phyloP scores from a whole-genome alignment of 768 basidiomycete species.

The Auricularia auricula-judae region DNA sequence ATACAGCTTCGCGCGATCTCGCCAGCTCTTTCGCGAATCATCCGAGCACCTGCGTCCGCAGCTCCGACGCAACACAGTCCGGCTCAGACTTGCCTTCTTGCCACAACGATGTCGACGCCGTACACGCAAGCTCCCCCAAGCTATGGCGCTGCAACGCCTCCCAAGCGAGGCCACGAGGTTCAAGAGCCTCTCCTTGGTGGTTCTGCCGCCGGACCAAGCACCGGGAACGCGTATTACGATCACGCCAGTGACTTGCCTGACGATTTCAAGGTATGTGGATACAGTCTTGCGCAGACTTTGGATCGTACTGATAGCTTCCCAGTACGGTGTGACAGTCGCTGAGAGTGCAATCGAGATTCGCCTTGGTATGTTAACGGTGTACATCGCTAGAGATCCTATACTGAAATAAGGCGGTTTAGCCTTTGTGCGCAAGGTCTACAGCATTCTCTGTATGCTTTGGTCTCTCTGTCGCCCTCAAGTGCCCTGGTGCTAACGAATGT shows the following conservation, averaged over 20 bases:
- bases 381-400: conserved; percentile 11
- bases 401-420: conserved; percentile 7
- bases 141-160: neutral
- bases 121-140: neutral
- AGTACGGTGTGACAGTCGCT: conserved; percentile 76
- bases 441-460: conserved; percentile 61
- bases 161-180: conserved; percentile 14
- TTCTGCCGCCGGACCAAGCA: conserved; percentile 27
- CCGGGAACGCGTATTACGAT: conserved; percentile 49
- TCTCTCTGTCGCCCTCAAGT: conserved; percentile 6
- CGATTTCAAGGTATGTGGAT: conserved; percentile 72
- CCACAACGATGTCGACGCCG: neutral
- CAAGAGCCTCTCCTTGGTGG: conserved; percentile 47
- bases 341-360: conserved; percentile 72
- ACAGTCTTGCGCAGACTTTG: neutral
- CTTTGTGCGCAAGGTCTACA: conserved; percentile 87
- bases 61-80: neutral
- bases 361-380: conserved; percentile 25
- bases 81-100: neutral
- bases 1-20: too few species aligned
- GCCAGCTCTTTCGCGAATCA: too few species aligned
- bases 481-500: neutral
- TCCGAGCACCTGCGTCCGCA: neutral
- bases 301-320: conserved; percentile 4
- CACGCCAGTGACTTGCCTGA: conserved; percentile 79